phyloP scores from a whole-genome alignment of 179 eudicot genomes.

The Spinacia oleracea region DNA sequence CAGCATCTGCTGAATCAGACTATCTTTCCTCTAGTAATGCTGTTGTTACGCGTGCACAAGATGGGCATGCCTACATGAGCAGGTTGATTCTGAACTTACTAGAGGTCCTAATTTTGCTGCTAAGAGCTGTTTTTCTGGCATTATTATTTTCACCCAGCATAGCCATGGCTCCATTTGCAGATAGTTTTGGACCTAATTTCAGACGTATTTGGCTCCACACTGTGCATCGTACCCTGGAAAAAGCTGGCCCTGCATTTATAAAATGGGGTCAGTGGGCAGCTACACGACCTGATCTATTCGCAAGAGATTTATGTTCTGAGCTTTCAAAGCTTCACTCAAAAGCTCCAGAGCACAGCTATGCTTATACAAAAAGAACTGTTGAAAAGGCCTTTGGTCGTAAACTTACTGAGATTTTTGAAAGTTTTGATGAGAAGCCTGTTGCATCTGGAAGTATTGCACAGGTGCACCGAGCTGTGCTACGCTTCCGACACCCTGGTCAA shows the following conservation, averaged over 20 bases:
- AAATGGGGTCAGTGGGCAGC: constrained; percentile 99
- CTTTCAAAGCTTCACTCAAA: constrained; percentile 81
- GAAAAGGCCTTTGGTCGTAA: constrained; percentile 90
- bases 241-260: constrained; percentile 98
- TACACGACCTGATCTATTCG: constrained; percentile 92
- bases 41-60: constrained; percentile 64
- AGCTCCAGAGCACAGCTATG: constrained; percentile 94
- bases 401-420: constrained; percentile 78
- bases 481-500: constrained; percentile 63
- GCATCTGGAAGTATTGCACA: constrained; percentile 99
- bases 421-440: constrained; percentile 84
- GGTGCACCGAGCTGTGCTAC: constrained; percentile 84
- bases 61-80: constrained; percentile 65
- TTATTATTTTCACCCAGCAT: constrained; percentile 82
- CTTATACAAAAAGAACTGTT: constrained; percentile 75
- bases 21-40: constrained; percentile 47
- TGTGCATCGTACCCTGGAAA: constrained; percentile 79
- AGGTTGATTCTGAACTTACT: constrained; percentile 47
- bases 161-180: constrained; percentile 89
- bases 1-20: constrained; percentile 47
- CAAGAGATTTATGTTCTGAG: constrained; percentile 75
- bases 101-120: constrained; percentile 63
- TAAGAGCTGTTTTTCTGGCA: constrained; percentile 70
- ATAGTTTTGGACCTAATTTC: constrained; percentile 61
- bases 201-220: constrained; percentile 75